Base-by-base conservation (phyloP, 2,329 filamentous ascomycete genomes). In the Hypomyces perniciosus region DNA sequence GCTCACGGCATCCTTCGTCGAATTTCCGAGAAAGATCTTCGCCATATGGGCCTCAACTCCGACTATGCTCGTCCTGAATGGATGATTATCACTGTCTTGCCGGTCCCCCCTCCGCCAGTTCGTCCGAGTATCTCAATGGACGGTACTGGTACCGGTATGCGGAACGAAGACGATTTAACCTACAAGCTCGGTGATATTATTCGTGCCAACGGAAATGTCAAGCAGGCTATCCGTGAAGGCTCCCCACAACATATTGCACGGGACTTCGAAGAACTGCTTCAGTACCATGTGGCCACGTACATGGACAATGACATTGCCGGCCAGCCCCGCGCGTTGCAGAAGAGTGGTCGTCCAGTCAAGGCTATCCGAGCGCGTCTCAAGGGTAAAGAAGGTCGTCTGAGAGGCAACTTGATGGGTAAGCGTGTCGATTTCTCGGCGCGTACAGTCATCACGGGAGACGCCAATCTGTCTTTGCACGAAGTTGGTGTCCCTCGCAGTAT, bases 271-370 rank as follows among this genome's bases (percentile, higher is more conserved):
- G 84, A 86, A 56, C 75, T 99, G 31, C 76, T 99, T 35, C 95
- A 99, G 66, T 99, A 96, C 65, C 95, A 99, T 64, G 91, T 99
- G 54, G 95, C 95, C 40, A 99, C 95, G 1, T 95, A 96, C 72
- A 99, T 99, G 95, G 93, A 99, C 71, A 99, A 99, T 63, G 92
- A 99, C 67, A 96, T 97, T 70, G 93, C 95, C 56, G 91, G 92
- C 45, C 85, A 95, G 61, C 93, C 93, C 3, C 90, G 93, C 61
- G 92, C 93, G 3, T 77, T 97, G 64, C 95, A 99, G 65, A 99
- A 99, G 77, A 96, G 90, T 51, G 95, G 95, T 44, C 85, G 95
- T 64, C 91, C 95, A 1, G 87, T 99, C 59, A 99, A 99, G 75
- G 90, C 93, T 12, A 95, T 99, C 58, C 88, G 95, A 62, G 90